Percentiles rank a stretch among this genome's conserved stretches.
phyloP scores from a whole-genome alignment of 495 filamentous ascomycete species.

The Aspergillus indologenus region DNA sequence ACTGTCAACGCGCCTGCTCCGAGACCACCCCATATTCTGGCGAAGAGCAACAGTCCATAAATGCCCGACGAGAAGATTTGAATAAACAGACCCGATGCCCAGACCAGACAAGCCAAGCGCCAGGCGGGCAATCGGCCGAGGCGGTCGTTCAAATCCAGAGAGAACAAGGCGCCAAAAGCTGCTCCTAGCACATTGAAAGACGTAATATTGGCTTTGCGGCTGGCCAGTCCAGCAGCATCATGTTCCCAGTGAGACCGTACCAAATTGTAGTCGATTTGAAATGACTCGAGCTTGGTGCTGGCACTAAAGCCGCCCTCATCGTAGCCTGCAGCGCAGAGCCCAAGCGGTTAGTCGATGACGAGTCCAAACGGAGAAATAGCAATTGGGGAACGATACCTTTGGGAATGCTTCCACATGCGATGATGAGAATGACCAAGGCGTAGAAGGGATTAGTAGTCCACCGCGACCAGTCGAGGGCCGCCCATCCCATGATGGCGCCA shows the following conservation, averaged over 20 bases:
- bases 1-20: conserved; percentile 51
- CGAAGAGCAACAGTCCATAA: conserved; percentile 44
- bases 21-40: conserved; percentile 43
- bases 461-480: conserved; percentile 28
- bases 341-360: conserved; percentile 10
- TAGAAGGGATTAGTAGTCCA: conserved; percentile 42
- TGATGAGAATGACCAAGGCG: conserved; percentile 37
- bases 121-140: conserved; percentile 39
- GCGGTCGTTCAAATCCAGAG: conserved; percentile 41
- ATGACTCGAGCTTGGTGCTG: conserved; percentile 38
- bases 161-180: conserved; percentile 39
- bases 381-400: conserved; percentile 32
- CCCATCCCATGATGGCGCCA: conserved; percentile 27
- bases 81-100: conserved; percentile 41
- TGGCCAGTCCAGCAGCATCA: conserved; percentile 35
- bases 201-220: conserved; percentile 44
- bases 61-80: conserved; percentile 44
- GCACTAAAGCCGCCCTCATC: conserved; percentile 49
- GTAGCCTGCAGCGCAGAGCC: conserved; percentile 31
- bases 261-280: conserved; percentile 41
- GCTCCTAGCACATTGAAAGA: conserved; percentile 47
- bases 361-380: not conserved
- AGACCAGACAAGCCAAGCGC: conserved; percentile 39
- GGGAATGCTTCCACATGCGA: conserved; percentile 43
- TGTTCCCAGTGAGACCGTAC: conserved; percentile 33